A percentile compares a stretch with the other conserved stretches of the same genome.
Evolutionary conservation across 2,329 filamentous ascomycete species (phyloP).

Genomic region (Fusarium xylarioides): DNA sequence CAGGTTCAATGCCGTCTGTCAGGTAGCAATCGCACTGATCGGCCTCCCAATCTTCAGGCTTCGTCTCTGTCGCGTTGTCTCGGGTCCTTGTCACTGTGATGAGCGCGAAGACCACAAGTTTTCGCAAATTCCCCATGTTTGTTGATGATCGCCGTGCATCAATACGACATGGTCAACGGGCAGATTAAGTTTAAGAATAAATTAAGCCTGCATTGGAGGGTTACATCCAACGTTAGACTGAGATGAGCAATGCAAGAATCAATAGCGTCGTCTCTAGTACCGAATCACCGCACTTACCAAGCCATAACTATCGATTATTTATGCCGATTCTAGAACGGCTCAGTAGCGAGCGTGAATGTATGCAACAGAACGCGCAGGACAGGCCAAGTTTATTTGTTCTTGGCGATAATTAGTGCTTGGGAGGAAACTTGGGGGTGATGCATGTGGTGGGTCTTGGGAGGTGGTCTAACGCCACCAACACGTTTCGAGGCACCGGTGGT

Average conservation of each 20-base stretch:
- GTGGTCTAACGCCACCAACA: neutral
- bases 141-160: neutral
- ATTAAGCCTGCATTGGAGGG: neutral
- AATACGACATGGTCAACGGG: neutral
- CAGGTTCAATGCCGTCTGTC: neutral
- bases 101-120: neutral
- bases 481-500: too few species aligned
- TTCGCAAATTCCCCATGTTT: neutral
- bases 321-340: neutral
- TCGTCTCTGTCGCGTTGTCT: neutral
- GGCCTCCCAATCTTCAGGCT: neutral
- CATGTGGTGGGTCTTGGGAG: too few species aligned
- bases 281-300: too few species aligned
- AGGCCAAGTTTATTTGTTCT: neutral
- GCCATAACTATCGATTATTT: neutral
- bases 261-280: neutral
- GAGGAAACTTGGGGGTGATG: neutral
- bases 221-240: neutral
- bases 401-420: neutral
- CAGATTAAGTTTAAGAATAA: neutral
- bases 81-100: neutral
- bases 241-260: neutral
- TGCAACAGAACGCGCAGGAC: too few species aligned
- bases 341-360: too few species aligned
- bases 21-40: neutral